Percentiles rank a stretch among this genome's conserved stretches.
Evolutionary conservation across 192 early-diverging fungal genomes (phyloP).

Genomic region (Phlyctochytrium planicorne): DNA sequence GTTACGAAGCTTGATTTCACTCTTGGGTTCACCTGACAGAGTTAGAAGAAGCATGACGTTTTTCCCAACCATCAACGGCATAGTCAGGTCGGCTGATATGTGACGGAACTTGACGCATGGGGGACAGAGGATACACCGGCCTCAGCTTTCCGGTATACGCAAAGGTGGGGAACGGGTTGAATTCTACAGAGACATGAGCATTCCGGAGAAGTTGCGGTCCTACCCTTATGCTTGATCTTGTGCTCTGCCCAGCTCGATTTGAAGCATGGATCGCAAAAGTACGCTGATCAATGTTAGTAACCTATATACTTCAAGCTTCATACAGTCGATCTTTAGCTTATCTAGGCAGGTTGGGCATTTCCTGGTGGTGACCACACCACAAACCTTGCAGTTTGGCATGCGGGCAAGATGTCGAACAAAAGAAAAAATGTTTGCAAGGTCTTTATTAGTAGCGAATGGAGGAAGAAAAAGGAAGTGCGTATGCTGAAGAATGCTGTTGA

Average conservation of each 20-base stretch:
- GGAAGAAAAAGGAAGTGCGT: too few relatives aligned
- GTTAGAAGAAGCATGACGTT: not conserved
- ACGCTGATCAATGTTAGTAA: constrained; percentile 13
- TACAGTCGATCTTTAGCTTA: constrained; percentile 19
- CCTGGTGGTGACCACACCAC: constrained; percentile 10
- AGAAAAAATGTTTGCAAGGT: too few relatives aligned
- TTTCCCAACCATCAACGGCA: constrained; percentile 30
- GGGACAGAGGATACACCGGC: constrained; percentile 49
- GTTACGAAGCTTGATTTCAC: constrained; percentile 72
- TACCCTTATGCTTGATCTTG: constrained; percentile 42
- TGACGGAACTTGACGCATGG: constrained; percentile 36
- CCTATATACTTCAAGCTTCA: too few relatives aligned
- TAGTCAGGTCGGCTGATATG: constrained; percentile 47
- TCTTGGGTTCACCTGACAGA: constrained; percentile 41
- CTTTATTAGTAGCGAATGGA: too few relatives aligned
- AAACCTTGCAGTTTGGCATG: constrained; percentile 16
- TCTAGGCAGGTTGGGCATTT: constrained; percentile 34
- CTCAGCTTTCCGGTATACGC: constrained; percentile 48
- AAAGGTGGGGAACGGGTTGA: constrained; percentile 48
- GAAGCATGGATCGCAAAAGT: constrained; percentile 43
- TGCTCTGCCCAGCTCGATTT: constrained; percentile 47
- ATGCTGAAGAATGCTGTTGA: too few relatives aligned
- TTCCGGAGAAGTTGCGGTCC: too few relatives aligned
- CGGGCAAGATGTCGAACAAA: too few relatives aligned
- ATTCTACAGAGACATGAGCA: not conserved